Conservation (phyloP, 176 grass and related monocot genomes). For the Chrysopogon serrulatus region DNA sequence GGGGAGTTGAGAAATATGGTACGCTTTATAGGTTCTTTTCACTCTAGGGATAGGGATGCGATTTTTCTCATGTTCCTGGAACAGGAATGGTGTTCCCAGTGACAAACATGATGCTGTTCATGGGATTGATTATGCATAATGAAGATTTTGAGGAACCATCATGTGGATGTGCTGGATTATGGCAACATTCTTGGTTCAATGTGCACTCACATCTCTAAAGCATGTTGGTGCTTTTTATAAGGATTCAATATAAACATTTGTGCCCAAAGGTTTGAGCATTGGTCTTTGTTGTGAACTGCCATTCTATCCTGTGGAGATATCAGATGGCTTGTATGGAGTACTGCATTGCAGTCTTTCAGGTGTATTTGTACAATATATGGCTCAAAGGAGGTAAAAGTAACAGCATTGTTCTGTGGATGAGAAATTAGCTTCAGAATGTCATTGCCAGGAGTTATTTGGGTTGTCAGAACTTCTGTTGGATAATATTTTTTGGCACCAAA, state of each 20-base stretch:
- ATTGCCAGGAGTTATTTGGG: background rate
- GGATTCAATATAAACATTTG: slow-evolving; percentile 15
- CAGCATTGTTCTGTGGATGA: slow-evolving; percentile 7
- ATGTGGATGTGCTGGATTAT: slow-evolving; percentile 6
- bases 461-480: slow-evolving; percentile 14
- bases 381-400: slow-evolving; percentile 15
- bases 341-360: slow-evolving; percentile 1
- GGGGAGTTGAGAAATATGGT: background rate
- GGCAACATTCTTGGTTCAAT: slow-evolving; percentile 5
- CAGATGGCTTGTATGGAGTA: background rate
- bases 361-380: slow-evolving; percentile 7
- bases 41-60: background rate
- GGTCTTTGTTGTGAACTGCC: slow-evolving; percentile 7
- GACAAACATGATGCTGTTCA: background rate
- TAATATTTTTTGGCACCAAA: slow-evolving; percentile 9
- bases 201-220: slow-evolving; percentile 5
- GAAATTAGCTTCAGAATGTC: background rate
- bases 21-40: background rate
- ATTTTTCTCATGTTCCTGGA: background rate
- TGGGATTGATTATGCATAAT: background rate
- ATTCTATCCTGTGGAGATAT: background rate
- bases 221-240: slow-evolving; percentile 15
- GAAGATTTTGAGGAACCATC: background rate
- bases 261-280: background rate
- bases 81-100: background rate